Conservation (phyloP, 1,284 basidiomycete species). For the Afroboletus lepidellus region DNA sequence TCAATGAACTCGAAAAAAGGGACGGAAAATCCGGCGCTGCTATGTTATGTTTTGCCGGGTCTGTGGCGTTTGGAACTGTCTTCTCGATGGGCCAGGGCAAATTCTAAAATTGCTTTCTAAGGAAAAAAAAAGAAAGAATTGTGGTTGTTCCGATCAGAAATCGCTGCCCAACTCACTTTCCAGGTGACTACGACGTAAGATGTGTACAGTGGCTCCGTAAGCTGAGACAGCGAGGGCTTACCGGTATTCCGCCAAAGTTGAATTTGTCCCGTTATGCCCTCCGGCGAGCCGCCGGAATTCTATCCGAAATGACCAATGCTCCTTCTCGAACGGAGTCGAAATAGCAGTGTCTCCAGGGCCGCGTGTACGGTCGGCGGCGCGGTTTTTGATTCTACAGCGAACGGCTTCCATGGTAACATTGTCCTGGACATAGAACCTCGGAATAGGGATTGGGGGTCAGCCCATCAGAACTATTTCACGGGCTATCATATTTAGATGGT, state of each 20-base stretch:
- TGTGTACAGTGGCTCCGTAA: neutral
- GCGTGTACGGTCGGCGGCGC: neutral
- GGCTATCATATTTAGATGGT: neutral
- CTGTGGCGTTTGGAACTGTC: neutral
- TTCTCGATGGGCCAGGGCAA: neutral
- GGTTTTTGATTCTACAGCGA: neutral
- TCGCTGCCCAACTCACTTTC: neutral
- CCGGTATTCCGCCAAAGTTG: neutral
- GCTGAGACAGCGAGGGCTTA: neutral
- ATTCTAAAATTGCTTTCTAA: neutral
- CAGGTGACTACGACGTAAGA: neutral
- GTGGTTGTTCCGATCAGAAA: neutral
- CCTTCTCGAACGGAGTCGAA: neutral
- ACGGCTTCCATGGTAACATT: constrained; percentile 10
- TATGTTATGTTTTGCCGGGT: neutral
- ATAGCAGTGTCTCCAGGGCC: constrained; percentile 6
- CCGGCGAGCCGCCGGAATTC: neutral
- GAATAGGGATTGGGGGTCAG: neutral
- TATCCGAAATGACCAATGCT: neutral
- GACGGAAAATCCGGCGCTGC: neutral
- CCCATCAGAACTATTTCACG: neutral
- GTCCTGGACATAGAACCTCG: neutral
- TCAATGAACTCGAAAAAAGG: neutral
- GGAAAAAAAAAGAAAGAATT: neutral
- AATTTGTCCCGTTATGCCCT: neutral